Evolutionary conservation across 148 eudicot genomes (phyloP).

Genomic region (Pharnaceum exiguum): DNA sequence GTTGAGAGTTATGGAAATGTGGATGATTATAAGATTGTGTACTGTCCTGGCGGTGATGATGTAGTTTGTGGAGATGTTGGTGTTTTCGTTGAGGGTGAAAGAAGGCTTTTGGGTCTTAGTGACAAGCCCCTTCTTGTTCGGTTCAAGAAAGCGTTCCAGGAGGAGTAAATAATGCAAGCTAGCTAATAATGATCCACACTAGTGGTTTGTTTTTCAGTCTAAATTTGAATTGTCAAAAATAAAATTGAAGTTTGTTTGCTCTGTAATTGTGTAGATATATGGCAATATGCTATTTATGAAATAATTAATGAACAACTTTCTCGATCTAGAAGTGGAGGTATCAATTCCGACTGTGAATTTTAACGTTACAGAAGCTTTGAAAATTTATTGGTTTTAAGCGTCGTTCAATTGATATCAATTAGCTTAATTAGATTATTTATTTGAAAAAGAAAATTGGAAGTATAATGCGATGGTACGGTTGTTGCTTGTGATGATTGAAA

Average conservation of each 20-base stretch:
- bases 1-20: neutral
- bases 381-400: no score
- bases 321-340: no score
- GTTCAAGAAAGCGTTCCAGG: conserved; percentile 29
- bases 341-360: no score
- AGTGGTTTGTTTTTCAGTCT: neutral
- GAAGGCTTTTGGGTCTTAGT: conserved; percentile 37
- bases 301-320: no score
- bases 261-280: neutral
- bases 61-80: conserved; percentile 43
- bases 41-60: conserved; percentile 33
- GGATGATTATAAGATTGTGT: conserved; percentile 38
- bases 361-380: no score
- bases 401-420: no score
- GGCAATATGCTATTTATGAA: no score
- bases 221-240: neutral
- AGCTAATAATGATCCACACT: neutral
- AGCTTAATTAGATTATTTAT: no score
- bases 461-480: no score
- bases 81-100: conserved; percentile 23
- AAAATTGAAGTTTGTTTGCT: neutral
- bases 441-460: no score
- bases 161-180: neutral
- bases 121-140: conserved; percentile 31
- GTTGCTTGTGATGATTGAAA: no score